Conservation (phyloP, 1,284 basidiomycete genomes). For the Gomphus sp. region DNA sequence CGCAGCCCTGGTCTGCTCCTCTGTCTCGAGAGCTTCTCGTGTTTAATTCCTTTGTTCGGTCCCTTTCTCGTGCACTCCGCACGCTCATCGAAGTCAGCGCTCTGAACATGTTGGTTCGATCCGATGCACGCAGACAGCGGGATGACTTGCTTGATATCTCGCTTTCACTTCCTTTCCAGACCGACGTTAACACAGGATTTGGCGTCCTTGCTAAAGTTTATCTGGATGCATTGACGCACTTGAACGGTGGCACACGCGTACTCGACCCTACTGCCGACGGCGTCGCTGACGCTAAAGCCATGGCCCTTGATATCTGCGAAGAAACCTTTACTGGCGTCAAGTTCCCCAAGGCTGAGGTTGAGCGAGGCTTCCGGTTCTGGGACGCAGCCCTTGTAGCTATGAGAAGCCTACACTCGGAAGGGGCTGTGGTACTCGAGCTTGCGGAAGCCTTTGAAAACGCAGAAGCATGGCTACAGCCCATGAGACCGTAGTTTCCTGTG, state of each 20-base stretch:
- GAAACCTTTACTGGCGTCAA: constrained; percentile 93
- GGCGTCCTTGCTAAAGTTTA: constrained; percentile 96
- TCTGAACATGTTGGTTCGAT: constrained; percentile 85
- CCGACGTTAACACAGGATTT: constrained; percentile 95
- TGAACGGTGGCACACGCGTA: constrained; percentile 71
- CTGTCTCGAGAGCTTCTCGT: constrained; percentile 93
- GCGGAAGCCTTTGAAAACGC: constrained; percentile 93
- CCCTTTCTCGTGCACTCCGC: constrained; percentile 82
- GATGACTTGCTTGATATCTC: constrained; percentile 93
- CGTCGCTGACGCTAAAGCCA: constrained; percentile 75
- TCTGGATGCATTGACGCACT: constrained; percentile 84
- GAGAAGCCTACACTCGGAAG: constrained; percentile 78
- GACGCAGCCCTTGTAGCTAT: constrained; percentile 88
- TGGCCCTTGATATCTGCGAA: constrained; percentile 87
- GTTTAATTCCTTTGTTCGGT: constrained; percentile 95
- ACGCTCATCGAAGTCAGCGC: constrained; percentile 87
- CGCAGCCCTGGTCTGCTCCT: constrained; percentile 88
- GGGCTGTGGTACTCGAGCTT: constrained; percentile 70
- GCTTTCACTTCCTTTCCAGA: constrained; percentile 87
- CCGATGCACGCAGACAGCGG: constrained; percentile 75
- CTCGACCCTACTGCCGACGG: constrained; percentile 66
- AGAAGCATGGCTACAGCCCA: constrained; percentile 86
- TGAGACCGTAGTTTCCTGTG: constrained; percentile 56
- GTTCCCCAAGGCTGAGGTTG: constrained; percentile 78
- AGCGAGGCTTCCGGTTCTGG: constrained; percentile 97